Evolutionary conservation across 768 basidiomycete species (phyloP).

Genomic region (Russula olivacea): DNA sequence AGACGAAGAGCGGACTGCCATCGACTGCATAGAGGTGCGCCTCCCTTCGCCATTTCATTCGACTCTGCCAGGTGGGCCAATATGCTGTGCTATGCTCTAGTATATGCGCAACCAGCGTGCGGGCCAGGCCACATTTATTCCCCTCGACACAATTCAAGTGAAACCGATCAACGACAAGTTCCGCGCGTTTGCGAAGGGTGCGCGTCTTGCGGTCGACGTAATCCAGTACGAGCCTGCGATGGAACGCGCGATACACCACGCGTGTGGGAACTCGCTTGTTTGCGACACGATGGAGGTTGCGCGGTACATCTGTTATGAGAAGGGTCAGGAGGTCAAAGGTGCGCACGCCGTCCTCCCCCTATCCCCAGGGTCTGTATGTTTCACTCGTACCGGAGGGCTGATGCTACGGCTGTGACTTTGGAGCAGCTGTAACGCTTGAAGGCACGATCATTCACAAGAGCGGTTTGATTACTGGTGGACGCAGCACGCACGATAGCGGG

Average conservation of each 20-base stretch:
- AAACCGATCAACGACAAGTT: conserved; percentile 94
- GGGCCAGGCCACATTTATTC: conserved; percentile 96
- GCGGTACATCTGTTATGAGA: conserved; percentile 85
- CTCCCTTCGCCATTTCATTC: background rate
- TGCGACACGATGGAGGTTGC: conserved; percentile 97
- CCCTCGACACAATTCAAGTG: conserved; percentile 94
- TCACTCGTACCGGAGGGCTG: background rate
- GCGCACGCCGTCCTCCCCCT: conserved; percentile 20
- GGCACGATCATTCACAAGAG: conserved; percentile 98
- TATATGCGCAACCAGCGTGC: conserved; percentile 94
- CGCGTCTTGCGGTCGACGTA: conserved; percentile 55
- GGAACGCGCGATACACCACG: conserved; percentile 93
- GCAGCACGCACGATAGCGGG: conserved; percentile 63
- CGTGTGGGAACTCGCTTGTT: conserved; percentile 90
- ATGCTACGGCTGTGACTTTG: background rate
- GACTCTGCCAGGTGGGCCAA: background rate
- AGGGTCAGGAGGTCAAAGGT: conserved; percentile 97
- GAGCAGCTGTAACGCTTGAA: conserved; percentile 86
- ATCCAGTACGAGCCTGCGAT: conserved; percentile 64
- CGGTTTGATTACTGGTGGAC: conserved; percentile 93
- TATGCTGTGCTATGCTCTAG: conserved; percentile 35
- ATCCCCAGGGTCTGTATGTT: background rate
- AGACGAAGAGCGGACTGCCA: conserved; percentile 94
- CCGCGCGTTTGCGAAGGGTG: conserved; percentile 79
- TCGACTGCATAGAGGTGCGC: conserved; percentile 90